phyloP scores from a whole-genome alignment of 805 yeast genomes.

The Spathaspora sp. region DNA sequence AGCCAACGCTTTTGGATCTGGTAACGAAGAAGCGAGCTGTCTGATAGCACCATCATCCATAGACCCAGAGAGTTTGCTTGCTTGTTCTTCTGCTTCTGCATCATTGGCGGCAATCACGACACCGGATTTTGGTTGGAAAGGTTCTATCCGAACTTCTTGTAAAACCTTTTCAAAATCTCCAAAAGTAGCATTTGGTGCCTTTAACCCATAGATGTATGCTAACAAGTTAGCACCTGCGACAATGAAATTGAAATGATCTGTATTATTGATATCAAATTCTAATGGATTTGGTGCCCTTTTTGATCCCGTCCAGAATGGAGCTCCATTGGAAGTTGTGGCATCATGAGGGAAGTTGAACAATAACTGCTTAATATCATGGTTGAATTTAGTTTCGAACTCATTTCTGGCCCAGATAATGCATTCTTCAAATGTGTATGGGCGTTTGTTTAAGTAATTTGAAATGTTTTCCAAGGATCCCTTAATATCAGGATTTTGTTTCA shows the following conservation, averaged over 20 bases:
- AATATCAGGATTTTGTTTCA: constrained; percentile 90
- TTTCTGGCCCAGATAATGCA: constrained; percentile 93
- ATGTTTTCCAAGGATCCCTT: constrained; percentile 84
- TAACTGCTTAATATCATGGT: constrained; percentile 83
- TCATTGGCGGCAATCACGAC: constrained; percentile 81
- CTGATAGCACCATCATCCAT: constrained; percentile 64
- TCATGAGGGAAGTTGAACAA: constrained; percentile 93
- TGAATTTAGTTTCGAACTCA: constrained; percentile 82
- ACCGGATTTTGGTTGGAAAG: constrained; percentile 72
- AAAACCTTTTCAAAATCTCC: constrained; percentile 56
- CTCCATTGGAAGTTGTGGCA: constrained; percentile 85
- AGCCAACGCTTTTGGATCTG: constrained; percentile 83
- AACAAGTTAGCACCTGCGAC: constrained; percentile 88
- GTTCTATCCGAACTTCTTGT: constrained; percentile 36
- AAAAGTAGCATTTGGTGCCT: constrained; percentile 61
- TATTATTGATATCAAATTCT: constrained; percentile 67
- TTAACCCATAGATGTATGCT: constrained; percentile 86
- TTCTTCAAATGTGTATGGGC: constrained; percentile 89
- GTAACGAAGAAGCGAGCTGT: constrained; percentile 71
- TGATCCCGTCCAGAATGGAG: constrained; percentile 97
- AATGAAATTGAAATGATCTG: constrained; percentile 77
- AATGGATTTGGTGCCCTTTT: constrained; percentile 94
- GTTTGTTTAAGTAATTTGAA: constrained; percentile 64
- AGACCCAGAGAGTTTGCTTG: constrained; percentile 32
- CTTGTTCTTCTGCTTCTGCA: constrained; percentile 85